Conservation (phyloP, 495 filamentous ascomycete genomes). For the Hamigera avellanea region DNA sequence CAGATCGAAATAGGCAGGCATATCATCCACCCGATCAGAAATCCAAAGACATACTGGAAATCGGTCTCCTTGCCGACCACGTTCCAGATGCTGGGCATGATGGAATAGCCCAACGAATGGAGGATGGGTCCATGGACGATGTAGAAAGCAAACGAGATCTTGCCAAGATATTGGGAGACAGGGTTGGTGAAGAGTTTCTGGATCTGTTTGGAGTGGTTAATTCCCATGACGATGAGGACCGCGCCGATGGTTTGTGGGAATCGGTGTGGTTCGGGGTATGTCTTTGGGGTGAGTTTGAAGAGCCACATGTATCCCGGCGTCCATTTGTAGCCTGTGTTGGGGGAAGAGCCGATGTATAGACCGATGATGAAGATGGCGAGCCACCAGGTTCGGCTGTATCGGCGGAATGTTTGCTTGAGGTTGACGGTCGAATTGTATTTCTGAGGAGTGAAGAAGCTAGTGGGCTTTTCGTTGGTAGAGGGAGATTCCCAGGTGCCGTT, state of each 20-base stretch:
- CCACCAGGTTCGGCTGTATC: constrained; percentile 43
- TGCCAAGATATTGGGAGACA: constrained; percentile 50
- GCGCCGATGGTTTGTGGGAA: constrained; percentile 42
- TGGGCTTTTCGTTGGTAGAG: too few relatives aligned
- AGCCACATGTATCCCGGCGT: constrained; percentile 36
- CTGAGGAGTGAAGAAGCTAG: too few relatives aligned
- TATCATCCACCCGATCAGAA: constrained; percentile 37
- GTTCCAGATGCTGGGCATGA: constrained; percentile 42
- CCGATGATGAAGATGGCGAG: constrained; percentile 33
- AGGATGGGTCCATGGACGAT: constrained; percentile 52
- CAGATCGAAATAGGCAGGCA: constrained; percentile 42
- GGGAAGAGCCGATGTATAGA: constrained; percentile 32
- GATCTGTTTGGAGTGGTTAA: constrained; percentile 41
- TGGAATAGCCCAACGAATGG: constrained; percentile 31
- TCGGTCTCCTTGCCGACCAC: constrained; percentile 42
- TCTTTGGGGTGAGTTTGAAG: constrained; percentile 25
- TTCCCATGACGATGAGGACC: constrained; percentile 41
- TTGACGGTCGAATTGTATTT: background rate
- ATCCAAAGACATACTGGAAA: constrained; percentile 38
- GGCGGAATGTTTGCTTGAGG: constrained; percentile 17
- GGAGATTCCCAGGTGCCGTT: constrained; percentile 35
- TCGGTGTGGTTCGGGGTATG: constrained; percentile 31
- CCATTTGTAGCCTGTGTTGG: constrained; percentile 31
- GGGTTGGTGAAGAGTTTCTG: constrained; percentile 42
- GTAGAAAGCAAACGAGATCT: constrained; percentile 53